phyloP scores from a whole-genome alignment of 352 stramenopile genomes.

The Phytopythium vexans region DNA sequence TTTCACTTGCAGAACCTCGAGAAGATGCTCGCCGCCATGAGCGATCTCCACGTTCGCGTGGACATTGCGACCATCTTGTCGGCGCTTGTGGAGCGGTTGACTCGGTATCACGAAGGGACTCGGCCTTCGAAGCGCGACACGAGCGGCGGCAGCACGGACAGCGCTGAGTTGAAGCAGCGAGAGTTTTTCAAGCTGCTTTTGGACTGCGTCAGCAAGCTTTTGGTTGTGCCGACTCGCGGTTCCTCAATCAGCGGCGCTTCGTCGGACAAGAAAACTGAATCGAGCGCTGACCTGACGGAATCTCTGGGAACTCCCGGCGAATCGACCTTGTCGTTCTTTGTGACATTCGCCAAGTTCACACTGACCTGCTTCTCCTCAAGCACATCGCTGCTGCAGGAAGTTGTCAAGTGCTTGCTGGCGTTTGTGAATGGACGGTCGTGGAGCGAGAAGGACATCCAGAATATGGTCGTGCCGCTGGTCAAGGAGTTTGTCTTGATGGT shows the following conservation, averaged over 20 bases:
- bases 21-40: constrained; percentile 83
- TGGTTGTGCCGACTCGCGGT: background rate
- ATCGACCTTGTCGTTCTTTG: constrained; percentile 43
- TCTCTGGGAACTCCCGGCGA: background rate
- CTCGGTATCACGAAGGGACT: constrained; percentile 75
- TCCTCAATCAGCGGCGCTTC: background rate
- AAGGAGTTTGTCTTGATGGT: constrained; percentile 25
- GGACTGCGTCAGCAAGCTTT: constrained; percentile 1
- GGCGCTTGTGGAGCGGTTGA: constrained; percentile 92
- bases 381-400: constrained; percentile 21
- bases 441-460: constrained; percentile 18
- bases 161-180: constrained; percentile 11
- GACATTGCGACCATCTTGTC: constrained; percentile 91
- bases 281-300: too few relatives aligned
- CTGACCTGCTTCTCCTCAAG: constrained; percentile 27
- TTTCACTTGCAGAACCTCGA: constrained; percentile 97
- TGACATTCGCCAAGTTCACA: constrained; percentile 49
- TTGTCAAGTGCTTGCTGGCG: constrained; percentile 25
- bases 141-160: constrained; percentile 6
- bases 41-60: constrained; percentile 88
- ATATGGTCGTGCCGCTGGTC: constrained; percentile 19
- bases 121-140: constrained; percentile 10
- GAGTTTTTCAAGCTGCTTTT: constrained; percentile 20
- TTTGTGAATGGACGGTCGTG: constrained; percentile 23
- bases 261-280: too few relatives aligned